Evolutionary conservation across 768 basidiomycete species (phyloP), one percentile per base, ranked within the genome.

Genomic region (Favolaschia claudopus): DNA sequence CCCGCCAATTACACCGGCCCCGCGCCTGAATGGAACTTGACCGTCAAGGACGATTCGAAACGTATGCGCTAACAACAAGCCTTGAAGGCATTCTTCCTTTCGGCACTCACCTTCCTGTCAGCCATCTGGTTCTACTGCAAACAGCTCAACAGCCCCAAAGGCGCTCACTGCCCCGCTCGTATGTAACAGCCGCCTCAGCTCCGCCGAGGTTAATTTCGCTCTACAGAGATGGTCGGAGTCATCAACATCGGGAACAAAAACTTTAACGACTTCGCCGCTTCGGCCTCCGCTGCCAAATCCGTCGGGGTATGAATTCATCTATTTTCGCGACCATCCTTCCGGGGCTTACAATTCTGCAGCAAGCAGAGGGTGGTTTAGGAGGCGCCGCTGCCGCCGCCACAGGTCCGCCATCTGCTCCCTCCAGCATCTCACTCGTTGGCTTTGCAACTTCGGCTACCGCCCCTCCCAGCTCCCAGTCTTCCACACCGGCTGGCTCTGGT

Each of bases 101-200:
- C 31, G 13, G 2, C 8, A 14, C 17, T 37, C 7, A 58, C 27
- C 17, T 8, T 22, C 15, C 12, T 33, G 12, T 12, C 31, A 58
- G 56, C 56, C 6, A 50, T 58, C 28, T 58, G 56, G 56, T 58
- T 58, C 56, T 58, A 44, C 46, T 58, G 56, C 42, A 58, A 58
- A 22, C 56, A 58, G 19, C 38, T 46, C 4, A 6, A 12, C 7
- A 29, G 17, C 7, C 36, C 45, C 15, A 13, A 22, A n/a, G n/a
- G n/a, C 13, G 22, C 55, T 2, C 55, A 57, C 47, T 57, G 55
- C 55, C 40, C 33, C 14, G 3, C 10, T 6, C 44, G 54, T 55
- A 17, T 8, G 38, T 32, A 4, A 5, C 38, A n/a, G 3, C 10
- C 5, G 13, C 20, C n/a, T n/a, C n/a, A n/a, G n/a, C n/a, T n/a